A percentile compares a stretch with the other conserved stretches of the same genome.
These are phyloP conservation scores for Linum usitatissimum DNA, from an alignment of 345 rosid genomes.

Conservation along the genomic window DNA sequence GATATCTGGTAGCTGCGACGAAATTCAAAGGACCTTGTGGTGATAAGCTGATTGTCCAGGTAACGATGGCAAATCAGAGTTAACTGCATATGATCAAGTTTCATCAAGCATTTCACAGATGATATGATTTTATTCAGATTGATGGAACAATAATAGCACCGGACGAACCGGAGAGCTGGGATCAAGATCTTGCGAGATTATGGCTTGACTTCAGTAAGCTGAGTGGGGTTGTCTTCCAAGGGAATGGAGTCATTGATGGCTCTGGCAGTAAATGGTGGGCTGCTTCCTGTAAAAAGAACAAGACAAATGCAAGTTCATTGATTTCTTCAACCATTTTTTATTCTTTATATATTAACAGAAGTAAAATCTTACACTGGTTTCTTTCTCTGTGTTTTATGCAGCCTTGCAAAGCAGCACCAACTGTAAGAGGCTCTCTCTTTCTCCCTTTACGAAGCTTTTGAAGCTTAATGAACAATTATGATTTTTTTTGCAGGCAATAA, in stretches of 20 bases:
- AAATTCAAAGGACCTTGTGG: constrained; percentile 10
- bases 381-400: not conserved
- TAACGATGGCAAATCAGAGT: not conserved
- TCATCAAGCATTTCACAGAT: constrained; percentile 15
- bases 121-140: constrained; percentile 13
- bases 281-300: constrained; percentile 14
- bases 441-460: not conserved
- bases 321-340: not conserved
- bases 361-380: not conserved
- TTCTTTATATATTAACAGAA: constrained; percentile 34
- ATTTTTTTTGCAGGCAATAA: constrained; percentile 20
- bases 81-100: constrained; percentile 18
- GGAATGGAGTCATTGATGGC: constrained; percentile 38
- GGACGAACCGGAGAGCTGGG: constrained; percentile 27
- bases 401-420: constrained; percentile 7
- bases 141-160: constrained; percentile 32
- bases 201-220: constrained; percentile 34
- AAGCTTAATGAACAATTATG: too few species aligned
- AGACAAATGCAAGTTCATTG: constrained; percentile 14
- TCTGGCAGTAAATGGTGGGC: constrained; percentile 44
- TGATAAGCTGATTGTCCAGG: constrained; percentile 21
- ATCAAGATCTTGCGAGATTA: constrained; percentile 2
- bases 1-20: constrained; percentile 28
- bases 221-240: constrained; percentile 28
- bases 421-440: constrained; percentile 1